These are phyloP conservation scores for Crithidia sp. DNA, from an alignment of 208 protist genomes.

Conservation along the genomic window DNA sequence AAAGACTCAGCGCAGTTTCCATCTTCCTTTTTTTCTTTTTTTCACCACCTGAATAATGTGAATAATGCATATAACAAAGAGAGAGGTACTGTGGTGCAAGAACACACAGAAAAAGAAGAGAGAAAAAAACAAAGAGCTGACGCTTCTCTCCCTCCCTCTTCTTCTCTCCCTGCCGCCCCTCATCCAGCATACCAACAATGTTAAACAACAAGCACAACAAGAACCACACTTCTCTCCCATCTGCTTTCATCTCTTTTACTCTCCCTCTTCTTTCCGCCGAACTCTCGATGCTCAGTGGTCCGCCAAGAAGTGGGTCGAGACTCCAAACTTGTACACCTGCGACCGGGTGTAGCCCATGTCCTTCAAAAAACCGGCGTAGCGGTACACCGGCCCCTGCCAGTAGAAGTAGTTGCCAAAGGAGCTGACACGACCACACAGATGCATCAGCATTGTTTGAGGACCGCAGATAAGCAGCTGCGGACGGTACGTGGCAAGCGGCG, in stretches of 20 bases:
- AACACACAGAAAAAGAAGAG: too few species aligned
- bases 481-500: slow-evolving; percentile 24
- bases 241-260: not conserved
- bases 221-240: not conserved
- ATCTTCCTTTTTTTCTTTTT: too few species aligned
- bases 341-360: slow-evolving; percentile 84
- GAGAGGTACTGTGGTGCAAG: too few species aligned
- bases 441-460: slow-evolving; percentile 74
- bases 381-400: slow-evolving; percentile 78
- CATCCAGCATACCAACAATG: not conserved
- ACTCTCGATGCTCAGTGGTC: slow-evolving; percentile 45
- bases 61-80: too few species aligned
- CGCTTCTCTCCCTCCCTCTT: not conserved
- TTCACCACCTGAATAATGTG: too few species aligned
- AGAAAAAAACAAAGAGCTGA: too few species aligned
- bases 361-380: slow-evolving; percentile 79
- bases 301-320: slow-evolving; percentile 79
- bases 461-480: slow-evolving; percentile 80
- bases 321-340: slow-evolving; percentile 91
- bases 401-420: slow-evolving; percentile 68
- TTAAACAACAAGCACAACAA: not conserved
- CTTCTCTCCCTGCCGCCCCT: not conserved
- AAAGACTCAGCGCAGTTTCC: too few species aligned
- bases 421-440: slow-evolving; percentile 76
- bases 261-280: too few species aligned